These are phyloP conservation scores for Flaveria trinervia DNA, from an alignment of 129 eudicot genomes.

Conservation along the genomic window DNA sequence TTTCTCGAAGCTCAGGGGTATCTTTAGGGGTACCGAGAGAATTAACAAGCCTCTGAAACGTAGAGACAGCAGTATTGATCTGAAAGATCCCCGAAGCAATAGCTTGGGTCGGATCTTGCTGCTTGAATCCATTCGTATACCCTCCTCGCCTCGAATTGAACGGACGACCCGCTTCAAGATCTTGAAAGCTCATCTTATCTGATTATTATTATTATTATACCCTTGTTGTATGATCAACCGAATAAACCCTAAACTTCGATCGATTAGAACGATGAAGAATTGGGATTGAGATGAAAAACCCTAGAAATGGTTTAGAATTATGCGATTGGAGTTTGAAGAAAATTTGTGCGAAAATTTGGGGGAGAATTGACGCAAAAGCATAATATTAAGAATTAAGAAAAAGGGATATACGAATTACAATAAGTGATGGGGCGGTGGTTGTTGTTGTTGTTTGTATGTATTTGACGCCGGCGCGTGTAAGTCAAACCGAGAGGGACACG, in stretches of 20 bases:
- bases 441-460: slow-evolving; percentile 25
- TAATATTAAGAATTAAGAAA: neutral
- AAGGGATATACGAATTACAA: neutral
- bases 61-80: slow-evolving; percentile 81
- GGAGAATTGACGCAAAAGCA: slow-evolving; percentile 34
- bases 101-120: slow-evolving; percentile 90
- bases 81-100: slow-evolving; percentile 96
- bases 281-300: slow-evolving; percentile 18
- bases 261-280: neutral
- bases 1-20: slow-evolving; percentile 94
- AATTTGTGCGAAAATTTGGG: neutral
- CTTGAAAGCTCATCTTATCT: slow-evolving; percentile 81
- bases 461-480: slow-evolving; percentile 37
- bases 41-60: slow-evolving; percentile 89
- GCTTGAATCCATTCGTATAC: slow-evolving; percentile 43
- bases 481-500: slow-evolving; percentile 32
- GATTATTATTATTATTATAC: neutral
- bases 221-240: neutral
- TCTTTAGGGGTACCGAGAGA: slow-evolving; percentile 97
- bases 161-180: slow-evolving; percentile 85
- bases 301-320: neutral
- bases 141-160: slow-evolving; percentile 47
- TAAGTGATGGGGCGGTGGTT: neutral
- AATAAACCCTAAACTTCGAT: slow-evolving; percentile 25
- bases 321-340: slow-evolving; percentile 4